Evolutionary conservation across 2,329 filamentous ascomycete species (phyloP).

Genomic region (Apiospora aurea): DNA sequence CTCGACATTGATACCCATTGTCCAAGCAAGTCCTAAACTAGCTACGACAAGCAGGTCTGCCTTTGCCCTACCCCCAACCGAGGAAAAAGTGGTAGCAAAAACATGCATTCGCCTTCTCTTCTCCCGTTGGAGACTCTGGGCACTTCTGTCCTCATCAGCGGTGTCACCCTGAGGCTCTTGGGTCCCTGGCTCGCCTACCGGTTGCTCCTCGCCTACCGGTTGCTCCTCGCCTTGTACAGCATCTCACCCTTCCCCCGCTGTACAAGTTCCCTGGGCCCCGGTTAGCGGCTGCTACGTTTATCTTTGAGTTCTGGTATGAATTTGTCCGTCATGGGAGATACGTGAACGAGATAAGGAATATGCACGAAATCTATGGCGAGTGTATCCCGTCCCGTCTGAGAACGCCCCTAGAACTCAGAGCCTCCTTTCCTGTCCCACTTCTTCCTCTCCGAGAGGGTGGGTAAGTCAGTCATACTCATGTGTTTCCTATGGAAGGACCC

Average conservation of each 20-base stretch:
- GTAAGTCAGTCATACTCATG: background rate
- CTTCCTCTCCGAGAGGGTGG: background rate
- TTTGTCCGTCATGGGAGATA: conserved; percentile 32
- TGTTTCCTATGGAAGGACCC: conserved; percentile 1
- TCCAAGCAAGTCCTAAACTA: background rate
- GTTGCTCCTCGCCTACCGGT: conserved; percentile 27
- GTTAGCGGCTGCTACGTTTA: conserved; percentile 30
- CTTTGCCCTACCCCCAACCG: background rate
- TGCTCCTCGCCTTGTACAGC: conserved; percentile 33
- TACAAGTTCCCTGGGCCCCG: conserved; percentile 34
- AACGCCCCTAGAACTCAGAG: too few relatives aligned
- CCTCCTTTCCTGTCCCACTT: background rate
- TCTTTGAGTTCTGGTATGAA: conserved; percentile 35
- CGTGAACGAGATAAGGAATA: conserved; percentile 29
- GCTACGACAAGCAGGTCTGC: background rate
- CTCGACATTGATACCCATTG: background rate
- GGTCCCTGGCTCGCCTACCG: conserved; percentile 23
- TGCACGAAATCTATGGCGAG: conserved; percentile 37
- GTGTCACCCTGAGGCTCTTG: background rate
- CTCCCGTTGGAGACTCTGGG: background rate
- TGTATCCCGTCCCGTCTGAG: background rate
- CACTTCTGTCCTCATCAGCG: background rate
- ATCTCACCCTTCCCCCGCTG: conserved; percentile 34
- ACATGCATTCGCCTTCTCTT: background rate
- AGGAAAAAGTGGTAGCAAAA: background rate